phyloP scores from a whole-genome alignment of 176 grass and related monocot species.

The Oryza coarctata region DNA sequence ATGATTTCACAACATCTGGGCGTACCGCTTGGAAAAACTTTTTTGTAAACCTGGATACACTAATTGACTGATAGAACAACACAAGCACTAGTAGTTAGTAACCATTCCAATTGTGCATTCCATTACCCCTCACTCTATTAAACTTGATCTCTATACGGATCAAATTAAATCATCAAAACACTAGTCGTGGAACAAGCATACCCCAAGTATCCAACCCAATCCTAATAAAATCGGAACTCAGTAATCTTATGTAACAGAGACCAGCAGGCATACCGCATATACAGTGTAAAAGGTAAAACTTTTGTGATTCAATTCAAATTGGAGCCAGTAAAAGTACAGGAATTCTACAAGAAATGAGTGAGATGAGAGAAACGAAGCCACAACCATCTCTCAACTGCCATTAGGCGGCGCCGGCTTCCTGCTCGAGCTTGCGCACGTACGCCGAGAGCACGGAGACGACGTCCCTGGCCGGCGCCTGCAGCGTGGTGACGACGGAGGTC shows the following conservation, averaged over 20 bases:
- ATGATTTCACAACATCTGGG: background rate
- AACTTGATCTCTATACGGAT: background rate
- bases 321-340: constrained; percentile 30
- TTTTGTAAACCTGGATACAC: background rate
- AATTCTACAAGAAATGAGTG: constrained; percentile 40
- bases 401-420: constrained; percentile 43
- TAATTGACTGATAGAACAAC: background rate
- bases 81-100: background rate
- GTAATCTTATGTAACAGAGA: background rate
- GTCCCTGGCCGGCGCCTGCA: constrained; percentile 66
- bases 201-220: background rate
- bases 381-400: constrained; percentile 15
- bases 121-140: background rate
- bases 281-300: constrained; percentile 31
- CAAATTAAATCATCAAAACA: constrained; percentile 8
- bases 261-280: background rate
- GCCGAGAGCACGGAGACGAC: constrained; percentile 62
- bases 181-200: background rate
- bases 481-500: constrained; percentile 59
- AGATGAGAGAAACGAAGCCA: constrained; percentile 13
- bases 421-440: constrained; percentile 70
- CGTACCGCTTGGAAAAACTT: background rate
- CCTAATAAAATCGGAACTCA: background rate
- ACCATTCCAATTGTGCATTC: background rate
- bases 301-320: constrained; percentile 50